These are phyloP conservation scores for Ogataea populi-albae DNA, from an alignment of 805 yeast species.

Conservation along the genomic window DNA sequence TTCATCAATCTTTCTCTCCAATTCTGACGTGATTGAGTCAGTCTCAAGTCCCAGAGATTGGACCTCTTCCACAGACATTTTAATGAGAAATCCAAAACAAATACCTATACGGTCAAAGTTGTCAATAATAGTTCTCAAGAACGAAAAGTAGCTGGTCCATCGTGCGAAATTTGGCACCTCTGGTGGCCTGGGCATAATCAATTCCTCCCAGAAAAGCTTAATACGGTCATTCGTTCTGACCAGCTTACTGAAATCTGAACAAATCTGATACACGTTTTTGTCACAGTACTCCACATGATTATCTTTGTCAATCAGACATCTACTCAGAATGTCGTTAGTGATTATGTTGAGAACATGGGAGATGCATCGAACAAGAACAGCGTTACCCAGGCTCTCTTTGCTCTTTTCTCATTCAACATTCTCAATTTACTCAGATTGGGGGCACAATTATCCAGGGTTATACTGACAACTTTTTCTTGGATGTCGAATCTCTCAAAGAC, in stretches of 20 bases:
- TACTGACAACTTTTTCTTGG: neutral
- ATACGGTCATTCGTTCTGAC: neutral
- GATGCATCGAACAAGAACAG: neutral
- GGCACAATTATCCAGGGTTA: conserved; percentile 2
- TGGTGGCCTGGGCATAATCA: neutral
- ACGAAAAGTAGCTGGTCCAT: conserved; percentile 2
- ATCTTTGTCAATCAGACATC: neutral
- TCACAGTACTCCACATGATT: neutral
- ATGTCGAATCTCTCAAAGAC: neutral
- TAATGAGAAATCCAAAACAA: neutral
- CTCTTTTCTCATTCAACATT: neutral
- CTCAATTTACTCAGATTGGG: neutral
- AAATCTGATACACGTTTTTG: neutral
- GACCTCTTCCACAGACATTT: neutral
- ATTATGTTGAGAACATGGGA: conserved; percentile 2
- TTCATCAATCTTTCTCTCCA: too few species aligned
- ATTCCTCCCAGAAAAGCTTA: neutral
- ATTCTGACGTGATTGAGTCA: too few species aligned
- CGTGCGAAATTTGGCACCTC: neutral
- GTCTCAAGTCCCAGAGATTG: too few species aligned
- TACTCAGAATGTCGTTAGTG: neutral
- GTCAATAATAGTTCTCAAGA: conserved; percentile 1
- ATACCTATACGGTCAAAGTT: neutral
- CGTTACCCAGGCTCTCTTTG: neutral
- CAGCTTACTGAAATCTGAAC: neutral